Conservation (phyloP, 768 basidiomycete species). For the Pholiota microspora region DNA sequence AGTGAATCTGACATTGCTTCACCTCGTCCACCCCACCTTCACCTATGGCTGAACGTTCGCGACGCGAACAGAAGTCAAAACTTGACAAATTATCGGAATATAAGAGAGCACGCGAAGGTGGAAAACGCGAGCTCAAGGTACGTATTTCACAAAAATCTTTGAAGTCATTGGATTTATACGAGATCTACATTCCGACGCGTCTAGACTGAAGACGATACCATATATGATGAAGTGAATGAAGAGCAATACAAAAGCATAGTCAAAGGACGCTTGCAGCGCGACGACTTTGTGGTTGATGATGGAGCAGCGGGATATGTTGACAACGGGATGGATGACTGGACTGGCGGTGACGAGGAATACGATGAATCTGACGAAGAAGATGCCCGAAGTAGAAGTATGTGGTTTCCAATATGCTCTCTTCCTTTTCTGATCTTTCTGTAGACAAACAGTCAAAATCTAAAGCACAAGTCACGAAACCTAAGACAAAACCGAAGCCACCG, state of each 20-base stretch:
- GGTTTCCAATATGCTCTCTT: not conserved
- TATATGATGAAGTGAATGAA: constrained; percentile 91
- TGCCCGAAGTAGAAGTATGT: constrained; percentile 42
- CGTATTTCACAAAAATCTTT: constrained; percentile 14
- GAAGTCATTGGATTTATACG: not conserved
- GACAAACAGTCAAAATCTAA: constrained; percentile 46
- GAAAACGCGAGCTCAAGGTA: constrained; percentile 58
- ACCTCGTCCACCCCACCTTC: not conserved
- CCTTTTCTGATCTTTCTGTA: constrained; percentile 7
- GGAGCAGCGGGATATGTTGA: constrained; percentile 90
- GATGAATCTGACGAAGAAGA: constrained; percentile 57
- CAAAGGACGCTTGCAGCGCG: constrained; percentile 71
- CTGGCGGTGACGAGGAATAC: constrained; percentile 51
- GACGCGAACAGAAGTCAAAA: constrained; percentile 37
- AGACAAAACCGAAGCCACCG: constrained; percentile 52
- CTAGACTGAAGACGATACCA: constrained; percentile 55
- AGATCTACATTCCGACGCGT: constrained; percentile 3
- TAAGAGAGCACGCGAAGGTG: constrained; percentile 59
- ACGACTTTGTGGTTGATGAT: constrained; percentile 97
- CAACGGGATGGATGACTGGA: constrained; percentile 97
- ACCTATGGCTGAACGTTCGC: constrained; percentile 38
- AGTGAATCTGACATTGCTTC: constrained; percentile 2
- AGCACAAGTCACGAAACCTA: constrained; percentile 30
- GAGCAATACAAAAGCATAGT: constrained; percentile 89
- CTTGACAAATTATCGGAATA: constrained; percentile 57